Conservation (phyloP, 805 yeast species). For the Peterozyma toletana region DNA sequence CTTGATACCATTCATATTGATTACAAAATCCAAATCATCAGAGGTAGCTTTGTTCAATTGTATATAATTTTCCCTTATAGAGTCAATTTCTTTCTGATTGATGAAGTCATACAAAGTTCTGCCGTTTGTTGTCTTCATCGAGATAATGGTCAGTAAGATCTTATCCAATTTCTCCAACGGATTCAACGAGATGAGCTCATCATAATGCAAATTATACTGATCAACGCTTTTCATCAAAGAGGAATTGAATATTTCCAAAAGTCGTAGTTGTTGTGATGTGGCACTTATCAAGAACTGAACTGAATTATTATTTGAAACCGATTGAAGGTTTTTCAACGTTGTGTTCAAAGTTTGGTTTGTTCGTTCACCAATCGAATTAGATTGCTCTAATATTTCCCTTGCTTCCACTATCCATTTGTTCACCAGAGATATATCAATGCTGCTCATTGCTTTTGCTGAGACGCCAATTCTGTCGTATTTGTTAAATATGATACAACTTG, state of each 20-base stretch:
- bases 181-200: conserved; percentile 14
- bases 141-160: conserved; percentile 25
- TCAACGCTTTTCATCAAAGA: conserved; percentile 23
- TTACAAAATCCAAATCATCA: conserved; percentile 19
- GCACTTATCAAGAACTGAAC: conserved; percentile 22
- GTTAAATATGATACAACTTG: too few species aligned
- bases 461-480: too few species aligned
- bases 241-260: conserved; percentile 26
- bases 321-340: not conserved
- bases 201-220: conserved; percentile 15
- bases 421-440: too few species aligned
- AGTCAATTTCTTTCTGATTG: conserved; percentile 29
- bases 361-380: conserved; percentile 1
- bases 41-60: conserved; percentile 25
- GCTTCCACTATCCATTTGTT: conserved; percentile 4
- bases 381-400: conserved; percentile 1
- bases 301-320: not conserved
- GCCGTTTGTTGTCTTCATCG: conserved; percentile 16
- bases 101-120: conserved; percentile 38
- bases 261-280: conserved; percentile 36
- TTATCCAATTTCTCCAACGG: conserved; percentile 25
- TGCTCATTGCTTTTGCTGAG: too few species aligned
- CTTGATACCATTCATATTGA: conserved; percentile 16
- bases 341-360: not conserved
- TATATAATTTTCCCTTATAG: conserved; percentile 18